phyloP scores from a whole-genome alignment of 1,284 basidiomycete genomes.

The Moesziomyces parantarcticus region DNA sequence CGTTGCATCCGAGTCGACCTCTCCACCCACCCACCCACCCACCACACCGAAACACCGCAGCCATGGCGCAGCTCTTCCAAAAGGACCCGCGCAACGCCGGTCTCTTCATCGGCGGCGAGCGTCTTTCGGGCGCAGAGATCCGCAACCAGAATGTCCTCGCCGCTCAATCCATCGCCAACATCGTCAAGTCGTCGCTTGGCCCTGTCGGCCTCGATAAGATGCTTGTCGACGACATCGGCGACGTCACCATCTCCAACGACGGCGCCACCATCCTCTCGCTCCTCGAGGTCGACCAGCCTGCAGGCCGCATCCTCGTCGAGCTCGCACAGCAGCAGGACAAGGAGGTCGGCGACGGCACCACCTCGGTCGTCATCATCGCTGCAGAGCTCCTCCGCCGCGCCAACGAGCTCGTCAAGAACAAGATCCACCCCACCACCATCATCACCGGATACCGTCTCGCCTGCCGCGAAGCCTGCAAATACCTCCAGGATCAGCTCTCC shows the following conservation, averaged over 20 bases:
- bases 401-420: conserved; percentile 97
- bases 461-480: conserved; percentile 96
- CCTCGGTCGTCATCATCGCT: conserved; percentile 96
- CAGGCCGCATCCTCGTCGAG: conserved; percentile 93
- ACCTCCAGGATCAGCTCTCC: conserved; percentile 96
- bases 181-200: conserved; percentile 95
- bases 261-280: conserved; percentile 96
- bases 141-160: conserved; percentile 93
- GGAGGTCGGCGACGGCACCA: conserved; percentile 99
- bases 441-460: conserved; percentile 98
- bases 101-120: conserved; percentile 87
- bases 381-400: conserved; percentile 94
- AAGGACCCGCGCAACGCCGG: conserved; percentile 66
- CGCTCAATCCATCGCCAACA: conserved; percentile 95
- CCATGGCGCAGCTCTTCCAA: conserved; percentile 66
- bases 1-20: neutral
- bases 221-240: conserved; percentile 98
- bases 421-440: conserved; percentile 98
- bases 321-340: conserved; percentile 99
- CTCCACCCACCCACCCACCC: neutral
- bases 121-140: conserved; percentile 93
- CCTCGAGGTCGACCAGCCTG: conserved; percentile 89
- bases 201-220: conserved; percentile 78
- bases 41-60: neutral
- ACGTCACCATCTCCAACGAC: conserved; percentile 99